These are phyloP conservation scores for Isatis lusitanica DNA, from an alignment of 441 rosid genomes.

Conservation along the genomic window DNA sequence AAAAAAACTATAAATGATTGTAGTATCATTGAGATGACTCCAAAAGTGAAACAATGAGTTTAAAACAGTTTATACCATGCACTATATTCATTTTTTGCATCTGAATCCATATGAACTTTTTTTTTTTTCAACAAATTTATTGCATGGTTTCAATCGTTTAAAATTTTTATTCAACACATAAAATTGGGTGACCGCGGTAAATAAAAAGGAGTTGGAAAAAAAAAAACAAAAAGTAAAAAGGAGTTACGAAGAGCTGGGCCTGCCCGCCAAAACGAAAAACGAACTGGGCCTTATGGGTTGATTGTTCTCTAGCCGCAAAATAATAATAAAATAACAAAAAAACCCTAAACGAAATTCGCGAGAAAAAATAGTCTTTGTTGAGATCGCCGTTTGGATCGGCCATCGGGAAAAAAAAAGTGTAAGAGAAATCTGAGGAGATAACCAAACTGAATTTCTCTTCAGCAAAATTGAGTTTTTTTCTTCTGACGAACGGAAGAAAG, in stretches of 20 bases:
- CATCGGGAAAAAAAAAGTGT: not conserved
- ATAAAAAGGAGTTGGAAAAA: not conserved
- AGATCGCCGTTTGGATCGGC: constrained; percentile 16
- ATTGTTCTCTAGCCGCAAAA: not conserved
- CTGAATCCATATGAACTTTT: too few species aligned
- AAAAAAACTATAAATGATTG: too few species aligned
- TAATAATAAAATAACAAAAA: not conserved
- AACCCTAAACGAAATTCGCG: not conserved
- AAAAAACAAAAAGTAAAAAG: too few species aligned
- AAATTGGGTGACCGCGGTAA: not conserved
- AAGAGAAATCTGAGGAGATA: not conserved
- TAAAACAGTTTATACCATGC: too few species aligned
- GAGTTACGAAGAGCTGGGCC: not conserved
- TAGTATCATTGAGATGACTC: too few species aligned
- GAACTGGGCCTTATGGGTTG: constrained; percentile 6
- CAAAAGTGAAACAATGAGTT: too few species aligned
- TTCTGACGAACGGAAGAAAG: too few species aligned
- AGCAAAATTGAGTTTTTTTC: not conserved
- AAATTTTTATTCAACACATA: too few species aligned
- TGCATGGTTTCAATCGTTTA: too few species aligned
- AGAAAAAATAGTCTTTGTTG: not conserved
- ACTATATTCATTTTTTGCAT: too few species aligned
- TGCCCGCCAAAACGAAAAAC: not conserved
- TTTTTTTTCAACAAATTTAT: too few species aligned
- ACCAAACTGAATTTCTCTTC: not conserved